Conservation (phyloP, 495 filamentous ascomycete genomes). For the Penicillium psychrofluorescens region DNA sequence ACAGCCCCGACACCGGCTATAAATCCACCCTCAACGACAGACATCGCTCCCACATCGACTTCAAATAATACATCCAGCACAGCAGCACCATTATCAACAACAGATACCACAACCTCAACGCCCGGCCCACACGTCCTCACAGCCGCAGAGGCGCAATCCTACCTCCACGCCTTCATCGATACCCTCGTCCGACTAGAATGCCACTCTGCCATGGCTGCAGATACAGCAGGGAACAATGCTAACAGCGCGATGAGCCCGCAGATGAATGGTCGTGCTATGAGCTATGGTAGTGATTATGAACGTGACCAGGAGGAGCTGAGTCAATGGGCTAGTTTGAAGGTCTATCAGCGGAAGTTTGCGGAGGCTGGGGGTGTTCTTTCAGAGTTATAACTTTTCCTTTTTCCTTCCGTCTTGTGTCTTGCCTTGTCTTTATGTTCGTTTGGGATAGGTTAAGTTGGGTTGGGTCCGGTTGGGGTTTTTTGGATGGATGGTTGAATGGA, state of each 20-base stretch:
- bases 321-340: constrained; percentile 66
- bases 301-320: constrained; percentile 68
- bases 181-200: constrained; percentile 64
- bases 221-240: constrained; percentile 1
- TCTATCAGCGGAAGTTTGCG: constrained; percentile 65
- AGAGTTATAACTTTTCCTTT: constrained; percentile 10
- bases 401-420: no score
- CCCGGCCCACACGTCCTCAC: constrained; percentile 28
- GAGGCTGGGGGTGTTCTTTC: constrained; percentile 50
- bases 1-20: constrained; percentile 24
- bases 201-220: constrained; percentile 9
- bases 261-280: constrained; percentile 29
- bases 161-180: constrained; percentile 59
- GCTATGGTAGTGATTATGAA: constrained; percentile 38
- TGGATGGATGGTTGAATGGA: no score
- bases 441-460: no score
- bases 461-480: no score
- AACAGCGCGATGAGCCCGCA: constrained; percentile 15
- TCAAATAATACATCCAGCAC: constrained; percentile 2
- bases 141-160: constrained; percentile 48
- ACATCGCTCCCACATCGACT: neutral
- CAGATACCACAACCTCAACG: constrained; percentile 1
- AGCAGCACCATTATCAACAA: neutral
- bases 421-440: no score
- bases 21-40: constrained; percentile 5